phyloP scores from a whole-genome alignment of 2,329 filamentous ascomycete genomes.

The Pseudonectria buxi region DNA sequence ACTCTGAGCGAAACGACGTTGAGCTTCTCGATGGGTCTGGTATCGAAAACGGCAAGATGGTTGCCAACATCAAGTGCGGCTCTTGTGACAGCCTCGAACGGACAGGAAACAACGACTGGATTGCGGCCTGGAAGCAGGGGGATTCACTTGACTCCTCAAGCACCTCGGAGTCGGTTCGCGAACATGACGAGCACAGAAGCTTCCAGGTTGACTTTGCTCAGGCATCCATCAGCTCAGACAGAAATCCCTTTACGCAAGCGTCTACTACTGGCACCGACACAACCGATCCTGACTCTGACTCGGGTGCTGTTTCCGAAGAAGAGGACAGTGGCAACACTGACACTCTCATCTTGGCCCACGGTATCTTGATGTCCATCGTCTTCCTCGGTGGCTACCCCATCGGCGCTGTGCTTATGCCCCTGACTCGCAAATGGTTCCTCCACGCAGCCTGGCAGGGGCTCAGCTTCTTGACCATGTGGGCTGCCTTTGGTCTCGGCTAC shows the following conservation, averaged over 20 bases:
- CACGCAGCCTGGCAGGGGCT: constrained; percentile 51
- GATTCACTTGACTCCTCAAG: constrained; percentile 37
- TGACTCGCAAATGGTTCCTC: constrained; percentile 50
- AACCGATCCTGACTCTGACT: constrained; percentile 1
- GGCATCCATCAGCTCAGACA: constrained; percentile 39
- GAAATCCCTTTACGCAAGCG: constrained; percentile 42
- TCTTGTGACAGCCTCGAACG: constrained; percentile 45
- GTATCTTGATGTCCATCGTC: constrained; percentile 54
- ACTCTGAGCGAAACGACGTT: constrained; percentile 37
- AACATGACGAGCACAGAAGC: constrained; percentile 38
- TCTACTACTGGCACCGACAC: constrained; percentile 9
- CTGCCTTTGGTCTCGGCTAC: constrained; percentile 52
- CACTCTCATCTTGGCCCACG: constrained; percentile 40
- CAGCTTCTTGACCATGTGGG: constrained; percentile 51
- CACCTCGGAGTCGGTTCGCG: constrained; percentile 31
- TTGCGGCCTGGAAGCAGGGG: constrained; percentile 48
- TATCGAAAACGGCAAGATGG: constrained; percentile 44
- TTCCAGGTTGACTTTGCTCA: constrained; percentile 44
- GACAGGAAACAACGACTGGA: constrained; percentile 39
- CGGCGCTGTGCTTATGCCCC: constrained; percentile 53
- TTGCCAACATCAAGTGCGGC: constrained; percentile 51
- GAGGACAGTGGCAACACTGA: constrained; percentile 13
- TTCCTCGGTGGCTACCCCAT: constrained; percentile 54
- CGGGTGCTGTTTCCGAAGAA: constrained; percentile 9
- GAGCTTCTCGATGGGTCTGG: constrained; percentile 54